Evolutionary conservation across 495 filamentous ascomycete species (phyloP), one percentile per base, ranked within the genome.

Genomic region (Rhypophila decipiens): DNA sequence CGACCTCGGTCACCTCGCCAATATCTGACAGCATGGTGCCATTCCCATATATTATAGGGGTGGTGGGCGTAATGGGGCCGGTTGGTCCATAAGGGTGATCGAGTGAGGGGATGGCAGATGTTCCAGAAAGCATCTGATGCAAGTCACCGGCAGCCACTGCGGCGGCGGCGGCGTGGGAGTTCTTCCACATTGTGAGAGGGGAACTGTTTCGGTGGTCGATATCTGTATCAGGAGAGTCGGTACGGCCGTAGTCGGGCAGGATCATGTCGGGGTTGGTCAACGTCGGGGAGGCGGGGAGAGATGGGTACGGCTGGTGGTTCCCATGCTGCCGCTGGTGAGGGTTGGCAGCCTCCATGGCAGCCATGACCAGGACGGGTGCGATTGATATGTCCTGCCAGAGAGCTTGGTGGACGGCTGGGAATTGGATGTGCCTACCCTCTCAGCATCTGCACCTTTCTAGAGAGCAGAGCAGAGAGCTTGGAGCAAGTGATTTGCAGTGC

Each of bases 221-320:
- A 46, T 65, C 64, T 24, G 60, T 61, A 39, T 67, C 69, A 24
- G 67, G 71, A n/a, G 66, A 70, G 49, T 65, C 61, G 55, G 70
- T 71, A 39, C 75, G 75, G 59, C 82, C 76, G 44, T 68, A 66
- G 44, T 77, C 76, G 31, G 90, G 90, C 33, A 96, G 73, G 50
- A 96, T 94, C 88, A 96, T 90, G 63, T 93, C 88, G 29, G 88
- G 88, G 65, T 94, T 89, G n/a, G 88, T 90, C 49, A 96, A 69
- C 7, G 90, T 93, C 37, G 90, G 90, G 40, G 87, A 94, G 22
- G 82, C 73, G 39, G 76, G 75, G 55, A 57, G 40, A 53, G 63
- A 50, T 29, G 71, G 57, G 37, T 58, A 50, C n/a, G 49, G 43
- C 43, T 60, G 59, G 53, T 63, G 47, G 63, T 61, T 47, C 51